Evolutionary conservation across 106 monocot genomes (phyloP), one percentile per base, ranked within the genome.

Genomic region (Dioscorea alata): DNA sequence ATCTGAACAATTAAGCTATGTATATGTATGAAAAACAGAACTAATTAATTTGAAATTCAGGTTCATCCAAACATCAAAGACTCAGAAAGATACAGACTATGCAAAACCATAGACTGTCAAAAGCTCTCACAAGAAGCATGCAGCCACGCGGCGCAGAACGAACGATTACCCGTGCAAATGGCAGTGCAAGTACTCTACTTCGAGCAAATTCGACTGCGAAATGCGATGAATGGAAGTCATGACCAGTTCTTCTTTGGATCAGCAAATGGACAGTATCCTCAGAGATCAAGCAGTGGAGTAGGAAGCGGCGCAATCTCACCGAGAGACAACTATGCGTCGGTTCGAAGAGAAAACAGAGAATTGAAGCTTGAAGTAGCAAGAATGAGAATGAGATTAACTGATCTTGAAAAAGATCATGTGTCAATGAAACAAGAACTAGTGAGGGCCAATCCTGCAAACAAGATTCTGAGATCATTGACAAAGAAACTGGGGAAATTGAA

Each of bases 1-100:
- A 18, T 54, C 28, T 54, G 54, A 54, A 54, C 13, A 54, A 54
- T 13, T 51, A 13, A 28, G 28, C 28, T 28, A 28, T 28, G 3
- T 28, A 3, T 3, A 28, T 28, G 2, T 54, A 0, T 18, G 19
- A 19, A 54, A 15, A 54, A 54, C 15, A 54, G 54, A 54, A 54
- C 15, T 19, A 54, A 19, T 23, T 60, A 8, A 60, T 23, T 22
- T 25, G 33, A 17, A 14, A 20, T 67, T 62, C 79, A 96, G 92
- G 96, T 96, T 28, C 96, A 96, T 64, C 96, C 88, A 4, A 96
- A 89, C 77, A 81, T 96, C 63, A 96, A 89, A 72, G 89, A 96
- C 28, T 78, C 86, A 5, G 92, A 92, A 48, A 75, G 89, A 12
- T 92, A 87, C 75, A 68, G 96, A 2, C 84, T 96, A 13, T 96